phyloP scores from a whole-genome alignment of 2,329 filamentous ascomycete species.

The Xylaria digitata region DNA sequence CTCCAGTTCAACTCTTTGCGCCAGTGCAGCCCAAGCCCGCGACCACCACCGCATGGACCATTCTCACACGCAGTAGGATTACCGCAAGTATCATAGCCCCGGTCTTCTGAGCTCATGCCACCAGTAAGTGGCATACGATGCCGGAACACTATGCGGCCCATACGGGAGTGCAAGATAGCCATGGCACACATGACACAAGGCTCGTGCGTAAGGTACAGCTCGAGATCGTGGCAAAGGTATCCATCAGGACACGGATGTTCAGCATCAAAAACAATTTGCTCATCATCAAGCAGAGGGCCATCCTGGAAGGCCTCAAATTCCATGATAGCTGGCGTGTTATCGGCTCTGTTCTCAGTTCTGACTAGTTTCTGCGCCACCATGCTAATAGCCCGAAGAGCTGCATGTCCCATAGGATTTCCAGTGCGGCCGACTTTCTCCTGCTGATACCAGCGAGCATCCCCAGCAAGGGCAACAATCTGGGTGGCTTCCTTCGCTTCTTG shows the following conservation, averaged over 20 bases:
- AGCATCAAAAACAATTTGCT: constrained; percentile 70
- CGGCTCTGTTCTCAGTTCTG: constrained; percentile 62
- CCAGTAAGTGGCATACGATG: constrained; percentile 83
- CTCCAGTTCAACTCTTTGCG: constrained; percentile 87
- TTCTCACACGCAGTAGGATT: constrained; percentile 47
- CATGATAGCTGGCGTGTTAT: constrained; percentile 55
- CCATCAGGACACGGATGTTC: constrained; percentile 78
- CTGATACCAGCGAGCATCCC: constrained; percentile 77
- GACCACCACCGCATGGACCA: constrained; percentile 59
- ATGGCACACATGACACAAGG: constrained; percentile 97
- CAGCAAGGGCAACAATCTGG: constrained; percentile 77
- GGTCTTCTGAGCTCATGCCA: constrained; percentile 82
- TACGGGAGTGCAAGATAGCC: constrained; percentile 93
- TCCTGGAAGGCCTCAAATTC: constrained; percentile 75
- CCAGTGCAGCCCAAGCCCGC: constrained; percentile 76
- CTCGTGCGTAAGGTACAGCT: constrained; percentile 95
- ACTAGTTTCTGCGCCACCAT: constrained; percentile 80
- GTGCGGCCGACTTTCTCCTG: constrained; percentile 60
- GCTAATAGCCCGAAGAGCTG: constrained; percentile 81
- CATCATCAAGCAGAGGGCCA: constrained; percentile 73
- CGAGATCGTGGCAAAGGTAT: constrained; percentile 92
- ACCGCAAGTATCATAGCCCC: constrained; percentile 58
- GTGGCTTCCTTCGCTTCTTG: constrained; percentile 51
- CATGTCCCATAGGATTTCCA: constrained; percentile 82
- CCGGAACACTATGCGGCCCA: constrained; percentile 85